Conservation (phyloP, 768 basidiomycete species). For the Leccinum aurantiacum region DNA sequence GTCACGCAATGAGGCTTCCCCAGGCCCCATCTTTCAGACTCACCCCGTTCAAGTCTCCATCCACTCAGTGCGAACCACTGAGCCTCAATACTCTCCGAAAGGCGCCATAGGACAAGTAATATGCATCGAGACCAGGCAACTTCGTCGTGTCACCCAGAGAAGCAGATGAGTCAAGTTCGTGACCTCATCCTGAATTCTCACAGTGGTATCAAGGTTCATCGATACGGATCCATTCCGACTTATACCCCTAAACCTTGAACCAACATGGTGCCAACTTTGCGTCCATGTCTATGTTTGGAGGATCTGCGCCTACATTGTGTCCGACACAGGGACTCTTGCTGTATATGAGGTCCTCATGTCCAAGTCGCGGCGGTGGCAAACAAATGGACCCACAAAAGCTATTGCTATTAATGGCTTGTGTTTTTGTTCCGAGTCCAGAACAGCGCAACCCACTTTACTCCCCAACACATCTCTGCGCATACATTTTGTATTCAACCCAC, state of each 20-base stretch:
- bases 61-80: too few relatives aligned
- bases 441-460: not conserved
- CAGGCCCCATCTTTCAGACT: too few relatives aligned
- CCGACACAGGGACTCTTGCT: not conserved
- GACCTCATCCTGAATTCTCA: not conserved
- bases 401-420: slow-evolving; percentile 9
- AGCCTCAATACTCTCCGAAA: too few relatives aligned
- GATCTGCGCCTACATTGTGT: slow-evolving; percentile 7
- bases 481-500: not conserved
- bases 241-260: not conserved
- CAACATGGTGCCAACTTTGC: slow-evolving; percentile 21
- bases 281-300: slow-evolving; percentile 21
- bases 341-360: slow-evolving; percentile 4
- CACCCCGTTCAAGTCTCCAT: too few relatives aligned
- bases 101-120: too few relatives aligned
- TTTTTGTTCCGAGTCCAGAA: not conserved
- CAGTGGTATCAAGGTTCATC: slow-evolving; percentile 22
- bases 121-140: too few relatives aligned
- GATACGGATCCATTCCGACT: slow-evolving; percentile 1
- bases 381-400: slow-evolving; percentile 3
- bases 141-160: not conserved
- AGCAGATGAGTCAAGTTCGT: not conserved
- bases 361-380: not conserved
- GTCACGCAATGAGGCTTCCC: too few relatives aligned
- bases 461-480: not conserved